Conservation (phyloP, 148 eudicot species). For the Rhododendron henanense region DNA sequence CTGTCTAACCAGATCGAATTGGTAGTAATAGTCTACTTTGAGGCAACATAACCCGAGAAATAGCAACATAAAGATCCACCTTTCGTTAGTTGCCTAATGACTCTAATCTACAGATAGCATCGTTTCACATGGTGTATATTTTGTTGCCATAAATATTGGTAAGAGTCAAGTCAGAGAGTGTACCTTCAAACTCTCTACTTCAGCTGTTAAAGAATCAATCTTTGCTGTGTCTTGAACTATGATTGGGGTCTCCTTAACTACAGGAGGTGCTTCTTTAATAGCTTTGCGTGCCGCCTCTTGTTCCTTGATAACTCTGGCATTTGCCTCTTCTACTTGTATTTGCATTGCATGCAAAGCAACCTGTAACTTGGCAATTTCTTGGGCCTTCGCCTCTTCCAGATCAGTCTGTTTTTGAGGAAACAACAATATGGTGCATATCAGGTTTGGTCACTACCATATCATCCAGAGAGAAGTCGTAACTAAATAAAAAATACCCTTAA, state of each 20-base stretch:
- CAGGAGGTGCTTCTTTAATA: conserved; percentile 88
- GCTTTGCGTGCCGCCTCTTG: conserved; percentile 86
- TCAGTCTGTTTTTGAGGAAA: conserved; percentile 52
- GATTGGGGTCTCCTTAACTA: conserved; percentile 83
- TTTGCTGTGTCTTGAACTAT: conserved; percentile 83
- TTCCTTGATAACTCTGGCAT: conserved; percentile 58
- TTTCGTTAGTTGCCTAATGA: neutral
- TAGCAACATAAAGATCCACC: neutral
- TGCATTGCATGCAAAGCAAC: conserved; percentile 73
- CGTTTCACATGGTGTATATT: neutral
- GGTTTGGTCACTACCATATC: neutral
- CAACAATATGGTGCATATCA: neutral
- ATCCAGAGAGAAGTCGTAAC: neutral
- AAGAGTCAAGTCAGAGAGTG: neutral
- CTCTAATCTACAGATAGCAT: neutral
- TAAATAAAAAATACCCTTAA: conserved; percentile 49
- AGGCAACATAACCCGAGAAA: neutral
- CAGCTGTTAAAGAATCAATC: conserved; percentile 72
- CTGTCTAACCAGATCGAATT: neutral
- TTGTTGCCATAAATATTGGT: neutral
- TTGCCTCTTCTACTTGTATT: conserved; percentile 70
- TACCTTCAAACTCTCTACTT: conserved; percentile 79
- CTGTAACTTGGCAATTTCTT: conserved; percentile 74
- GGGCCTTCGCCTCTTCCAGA: conserved; percentile 86
- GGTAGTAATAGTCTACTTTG: neutral